Conservation (phyloP, 2,329 filamentous ascomycete species). For the Diaporthe australafricana region DNA sequence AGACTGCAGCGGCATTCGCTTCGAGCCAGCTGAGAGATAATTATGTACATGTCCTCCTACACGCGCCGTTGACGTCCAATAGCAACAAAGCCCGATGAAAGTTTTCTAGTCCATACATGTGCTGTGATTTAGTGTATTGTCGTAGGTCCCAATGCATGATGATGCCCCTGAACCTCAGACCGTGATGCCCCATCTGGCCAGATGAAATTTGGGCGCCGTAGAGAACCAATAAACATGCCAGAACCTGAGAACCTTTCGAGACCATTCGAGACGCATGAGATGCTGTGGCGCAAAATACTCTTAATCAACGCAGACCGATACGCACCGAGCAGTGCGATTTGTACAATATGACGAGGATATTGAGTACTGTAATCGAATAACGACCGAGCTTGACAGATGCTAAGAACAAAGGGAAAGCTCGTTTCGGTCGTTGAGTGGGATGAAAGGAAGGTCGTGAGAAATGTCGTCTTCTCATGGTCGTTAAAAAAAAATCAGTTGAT, state of each 20-base stretch:
- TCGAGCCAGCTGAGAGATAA: conserved; percentile 3
- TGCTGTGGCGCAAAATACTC: conserved; percentile 15
- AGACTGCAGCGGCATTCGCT: neutral
- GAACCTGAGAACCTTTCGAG: conserved; percentile 22
- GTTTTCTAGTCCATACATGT: conserved; percentile 19
- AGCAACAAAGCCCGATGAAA: conserved; percentile 19
- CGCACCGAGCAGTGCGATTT: conserved; percentile 11
- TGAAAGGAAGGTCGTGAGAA: conserved; percentile 34
- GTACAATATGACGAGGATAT: conserved; percentile 29
- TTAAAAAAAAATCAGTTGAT: conserved; percentile 31
- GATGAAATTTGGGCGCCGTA: conserved; percentile 19
- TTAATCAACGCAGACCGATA: conserved; percentile 10
- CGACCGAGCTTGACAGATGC: conserved; percentile 19
- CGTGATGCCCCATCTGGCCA: neutral
- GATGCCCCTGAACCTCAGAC: neutral
- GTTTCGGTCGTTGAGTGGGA: conserved; percentile 27
- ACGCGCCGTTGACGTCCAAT: neutral
- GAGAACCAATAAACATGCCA: conserved; percentile 24
- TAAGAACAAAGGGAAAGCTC: conserved; percentile 15
- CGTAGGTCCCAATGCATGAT: neutral
- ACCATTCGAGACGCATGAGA: neutral
- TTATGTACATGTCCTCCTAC: conserved; percentile 26
- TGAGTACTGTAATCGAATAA: conserved; percentile 23
- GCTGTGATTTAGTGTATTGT: neutral
- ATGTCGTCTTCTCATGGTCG: conserved; percentile 35